Evolutionary conservation across 805 yeast genomes (phyloP).

Genomic region (Metschnikowia peoriensis): DNA sequence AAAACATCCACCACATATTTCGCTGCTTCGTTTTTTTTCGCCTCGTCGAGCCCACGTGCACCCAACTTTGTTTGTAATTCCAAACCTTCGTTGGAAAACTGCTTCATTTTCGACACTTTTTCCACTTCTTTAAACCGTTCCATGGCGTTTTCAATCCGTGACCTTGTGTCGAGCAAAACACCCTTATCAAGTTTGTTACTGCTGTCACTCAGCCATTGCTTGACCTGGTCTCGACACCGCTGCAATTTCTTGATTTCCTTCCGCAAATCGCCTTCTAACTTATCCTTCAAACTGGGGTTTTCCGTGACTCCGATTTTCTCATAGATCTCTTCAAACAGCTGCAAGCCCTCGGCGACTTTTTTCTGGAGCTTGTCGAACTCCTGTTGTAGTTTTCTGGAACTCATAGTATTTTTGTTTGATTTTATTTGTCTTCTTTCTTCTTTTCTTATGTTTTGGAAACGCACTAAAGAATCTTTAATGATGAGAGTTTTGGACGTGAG

Average conservation of each 20-base stretch:
- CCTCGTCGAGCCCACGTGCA: slow-evolving; percentile 47
- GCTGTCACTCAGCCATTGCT: slow-evolving; percentile 88
- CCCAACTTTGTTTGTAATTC: slow-evolving; percentile 59
- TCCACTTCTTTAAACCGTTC: slow-evolving; percentile 94
- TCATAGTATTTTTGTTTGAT: slow-evolving; percentile 24
- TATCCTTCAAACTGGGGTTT: slow-evolving; percentile 86
- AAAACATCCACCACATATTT: slow-evolving; percentile 67
- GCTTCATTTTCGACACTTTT: slow-evolving; percentile 89
- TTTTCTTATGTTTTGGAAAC: neutral
- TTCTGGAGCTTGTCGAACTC: slow-evolving; percentile 95
- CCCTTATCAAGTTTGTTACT: slow-evolving; percentile 74
- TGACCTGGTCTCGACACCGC: slow-evolving; percentile 90
- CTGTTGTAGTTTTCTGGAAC: slow-evolving; percentile 47
- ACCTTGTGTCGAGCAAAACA: slow-evolving; percentile 55
- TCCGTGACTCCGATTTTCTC: slow-evolving; percentile 82
- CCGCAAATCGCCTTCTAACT: slow-evolving; percentile 86
- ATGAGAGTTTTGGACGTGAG: neutral
- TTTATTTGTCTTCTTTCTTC: neutral
- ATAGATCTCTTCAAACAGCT: slow-evolving; percentile 78
- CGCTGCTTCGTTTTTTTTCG: slow-evolving; percentile 70
- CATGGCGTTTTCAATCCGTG: slow-evolving; percentile 85
- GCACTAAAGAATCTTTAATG: neutral
- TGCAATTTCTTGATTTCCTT: slow-evolving; percentile 94
- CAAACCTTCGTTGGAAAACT: slow-evolving; percentile 89
- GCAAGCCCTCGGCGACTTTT: slow-evolving; percentile 85